phyloP scores from a whole-genome alignment of 2,329 filamentous ascomycete species.

The Beauveria australis region DNA sequence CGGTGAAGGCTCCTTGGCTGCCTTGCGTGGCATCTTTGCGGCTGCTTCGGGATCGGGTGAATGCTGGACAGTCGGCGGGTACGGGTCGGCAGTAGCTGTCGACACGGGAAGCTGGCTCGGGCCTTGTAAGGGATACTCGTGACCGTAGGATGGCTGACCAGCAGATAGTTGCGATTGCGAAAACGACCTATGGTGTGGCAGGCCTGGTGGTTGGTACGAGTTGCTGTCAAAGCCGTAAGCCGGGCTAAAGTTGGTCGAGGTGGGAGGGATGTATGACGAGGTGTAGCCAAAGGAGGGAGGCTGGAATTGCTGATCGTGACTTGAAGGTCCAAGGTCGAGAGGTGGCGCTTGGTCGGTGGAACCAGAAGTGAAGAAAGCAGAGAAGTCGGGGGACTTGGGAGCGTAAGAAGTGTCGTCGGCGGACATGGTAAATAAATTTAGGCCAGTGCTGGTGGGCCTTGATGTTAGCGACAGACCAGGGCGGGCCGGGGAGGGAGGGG shows the following conservation, averaged over 20 bases:
- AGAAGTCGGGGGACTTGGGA: conserved; percentile 52
- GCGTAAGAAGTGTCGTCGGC: conserved; percentile 44
- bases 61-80: not conserved
- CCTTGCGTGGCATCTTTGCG: conserved; percentile 27
- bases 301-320: conserved; percentile 22
- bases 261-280: conserved; percentile 2
- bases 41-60: conserved; percentile 6
- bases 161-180: conserved; percentile 5
- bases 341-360: conserved; percentile 28
- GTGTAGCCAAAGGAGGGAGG: conserved; percentile 11
- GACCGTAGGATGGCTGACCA: not conserved
- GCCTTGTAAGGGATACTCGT: not conserved
- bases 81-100: conserved; percentile 4
- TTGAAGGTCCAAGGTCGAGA: conserved; percentile 15
- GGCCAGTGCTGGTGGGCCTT: conserved; percentile 1
- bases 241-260: conserved; percentile 2
- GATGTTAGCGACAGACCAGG: not conserved
- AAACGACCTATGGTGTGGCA: conserved; percentile 10
- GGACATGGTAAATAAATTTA: conserved; percentile 30
- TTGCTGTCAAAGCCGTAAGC: not conserved
- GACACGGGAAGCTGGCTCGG: conserved; percentile 1
- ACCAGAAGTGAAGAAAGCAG: conserved; percentile 41
- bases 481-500: not conserved
- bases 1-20: conserved; percentile 21
- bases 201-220: conserved; percentile 13